phyloP scores from a whole-genome alignment of 257 asterid species.

The Scutellaria barbata region DNA sequence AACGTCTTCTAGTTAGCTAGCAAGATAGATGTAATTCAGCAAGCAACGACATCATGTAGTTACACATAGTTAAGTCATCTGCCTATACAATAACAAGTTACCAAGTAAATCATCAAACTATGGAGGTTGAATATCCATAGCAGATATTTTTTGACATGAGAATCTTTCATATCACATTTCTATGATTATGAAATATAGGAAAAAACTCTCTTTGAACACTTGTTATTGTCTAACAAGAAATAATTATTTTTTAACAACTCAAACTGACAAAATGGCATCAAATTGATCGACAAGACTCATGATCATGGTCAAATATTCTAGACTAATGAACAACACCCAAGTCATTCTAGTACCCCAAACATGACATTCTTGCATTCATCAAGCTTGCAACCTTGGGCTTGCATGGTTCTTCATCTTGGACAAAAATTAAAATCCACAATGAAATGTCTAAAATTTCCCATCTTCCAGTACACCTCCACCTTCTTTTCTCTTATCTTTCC shows the following conservation, averaged over 20 bases:
- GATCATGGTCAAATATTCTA: background rate
- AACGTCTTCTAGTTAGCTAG: conserved; percentile 38
- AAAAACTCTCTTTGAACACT: background rate
- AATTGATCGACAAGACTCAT: background rate
- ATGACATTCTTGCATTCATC: background rate
- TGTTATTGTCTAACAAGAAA: background rate
- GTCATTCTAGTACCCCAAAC: background rate
- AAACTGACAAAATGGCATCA: background rate
- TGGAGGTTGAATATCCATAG: conserved; percentile 18
- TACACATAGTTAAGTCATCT: conserved; percentile 10
- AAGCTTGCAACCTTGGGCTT: conserved; percentile 5
- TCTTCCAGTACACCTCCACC: background rate
- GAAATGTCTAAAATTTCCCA: background rate
- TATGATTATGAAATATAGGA: background rate
- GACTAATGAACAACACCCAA: background rate
- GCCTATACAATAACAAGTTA: background rate
- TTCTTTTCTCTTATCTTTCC: background rate
- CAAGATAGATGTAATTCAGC: conserved; percentile 16
- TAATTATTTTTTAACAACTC: background rate
- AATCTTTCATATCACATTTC: background rate
- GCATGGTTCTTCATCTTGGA: background rate
- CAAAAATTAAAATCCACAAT: background rate
- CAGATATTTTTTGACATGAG: background rate
- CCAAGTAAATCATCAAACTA: background rate
- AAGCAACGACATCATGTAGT: conserved; percentile 8